A percentile compares a stretch with the other conserved stretches of the same genome.
These are phyloP conservation scores for Aegilops speltoides DNA, from an alignment of 176 grass and related monocot genomes.

Conservation along the genomic window DNA sequence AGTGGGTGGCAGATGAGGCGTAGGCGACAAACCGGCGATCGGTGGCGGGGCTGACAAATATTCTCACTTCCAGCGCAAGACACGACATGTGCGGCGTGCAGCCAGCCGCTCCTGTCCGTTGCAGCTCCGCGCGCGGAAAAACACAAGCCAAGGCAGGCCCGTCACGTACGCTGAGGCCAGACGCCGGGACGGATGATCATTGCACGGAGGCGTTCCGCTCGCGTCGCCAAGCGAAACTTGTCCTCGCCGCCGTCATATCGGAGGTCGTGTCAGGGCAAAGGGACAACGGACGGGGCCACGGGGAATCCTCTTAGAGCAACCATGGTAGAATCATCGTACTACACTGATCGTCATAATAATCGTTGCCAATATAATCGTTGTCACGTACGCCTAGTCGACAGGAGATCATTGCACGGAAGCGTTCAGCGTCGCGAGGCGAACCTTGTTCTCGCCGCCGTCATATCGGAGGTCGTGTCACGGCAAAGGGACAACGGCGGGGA, in stretches of 20 bases:
- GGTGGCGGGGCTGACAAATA: not conserved
- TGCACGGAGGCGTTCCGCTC: not conserved
- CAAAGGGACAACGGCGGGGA: not conserved
- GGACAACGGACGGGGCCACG: not conserved
- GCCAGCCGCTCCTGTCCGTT: too few species aligned
- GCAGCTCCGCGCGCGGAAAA: not conserved
- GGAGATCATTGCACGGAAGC: slow-evolving; percentile 4
- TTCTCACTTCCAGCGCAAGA: not conserved
- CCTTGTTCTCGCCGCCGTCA: slow-evolving; percentile 4
- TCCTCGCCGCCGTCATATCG: slow-evolving; percentile 28
- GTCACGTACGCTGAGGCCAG: not conserved
- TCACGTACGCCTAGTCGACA: not conserved
- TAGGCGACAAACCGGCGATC: slow-evolving; percentile 22
- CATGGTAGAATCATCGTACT: too few species aligned
- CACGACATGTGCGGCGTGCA: slow-evolving; percentile 21
- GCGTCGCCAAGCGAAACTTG: not conserved
- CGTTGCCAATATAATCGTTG: too few species aligned
- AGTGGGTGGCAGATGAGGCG: not conserved
- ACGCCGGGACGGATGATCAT: not conserved
- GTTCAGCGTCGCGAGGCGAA: not conserved
- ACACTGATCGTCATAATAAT: too few species aligned
- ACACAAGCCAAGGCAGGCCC: not conserved
- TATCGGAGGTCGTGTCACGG: slow-evolving; percentile 19
- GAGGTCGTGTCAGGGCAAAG: slow-evolving; percentile 9
- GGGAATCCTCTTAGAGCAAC: not conserved